phyloP scores from a whole-genome alignment of 345 rosid genomes.

The Euphorbia lathyris region DNA sequence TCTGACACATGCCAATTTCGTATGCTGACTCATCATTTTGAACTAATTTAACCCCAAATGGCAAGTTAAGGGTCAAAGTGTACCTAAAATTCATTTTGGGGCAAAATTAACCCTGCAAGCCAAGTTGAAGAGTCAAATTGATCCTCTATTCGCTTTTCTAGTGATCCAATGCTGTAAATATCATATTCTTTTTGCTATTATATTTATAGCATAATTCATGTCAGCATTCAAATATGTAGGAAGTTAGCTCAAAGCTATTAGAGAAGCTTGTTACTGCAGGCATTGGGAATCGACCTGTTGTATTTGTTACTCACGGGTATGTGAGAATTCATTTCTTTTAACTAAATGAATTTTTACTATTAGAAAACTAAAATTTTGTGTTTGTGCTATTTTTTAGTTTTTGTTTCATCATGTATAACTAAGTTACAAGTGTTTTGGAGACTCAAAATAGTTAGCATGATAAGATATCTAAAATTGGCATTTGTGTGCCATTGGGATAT shows the following conservation, averaged over 20 bases:
- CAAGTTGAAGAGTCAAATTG: too few relatives aligned
- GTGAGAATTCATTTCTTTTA: not conserved
- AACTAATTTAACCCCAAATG: too few relatives aligned
- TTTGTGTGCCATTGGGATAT: not conserved
- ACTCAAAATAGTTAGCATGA: not conserved
- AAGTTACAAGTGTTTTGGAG: too few relatives aligned
- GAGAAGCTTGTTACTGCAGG: conserved; percentile 84
- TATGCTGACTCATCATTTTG: too few relatives aligned
- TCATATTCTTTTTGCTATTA: conserved; percentile 1
- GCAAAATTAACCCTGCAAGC: too few relatives aligned
- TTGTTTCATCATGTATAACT: not conserved
- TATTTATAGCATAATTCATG: not conserved
- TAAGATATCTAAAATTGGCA: not conserved
- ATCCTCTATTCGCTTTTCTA: not conserved
- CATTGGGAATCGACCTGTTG: conserved; percentile 92
- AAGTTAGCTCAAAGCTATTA: conserved; percentile 80
- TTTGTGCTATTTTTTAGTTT: too few relatives aligned
- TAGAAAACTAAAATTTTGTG: not conserved
- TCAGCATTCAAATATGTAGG: conserved; percentile 45
- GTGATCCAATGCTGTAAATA: not conserved
- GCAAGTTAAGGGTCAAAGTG: too few relatives aligned
- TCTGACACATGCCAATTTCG: too few relatives aligned
- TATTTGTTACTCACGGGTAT: conserved; percentile 96
- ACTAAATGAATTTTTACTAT: too few relatives aligned
- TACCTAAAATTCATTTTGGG: too few relatives aligned